Base-by-base conservation (phyloP, 2,329 filamentous ascomycete genomes). In the Aureobasidium namibiae region DNA sequence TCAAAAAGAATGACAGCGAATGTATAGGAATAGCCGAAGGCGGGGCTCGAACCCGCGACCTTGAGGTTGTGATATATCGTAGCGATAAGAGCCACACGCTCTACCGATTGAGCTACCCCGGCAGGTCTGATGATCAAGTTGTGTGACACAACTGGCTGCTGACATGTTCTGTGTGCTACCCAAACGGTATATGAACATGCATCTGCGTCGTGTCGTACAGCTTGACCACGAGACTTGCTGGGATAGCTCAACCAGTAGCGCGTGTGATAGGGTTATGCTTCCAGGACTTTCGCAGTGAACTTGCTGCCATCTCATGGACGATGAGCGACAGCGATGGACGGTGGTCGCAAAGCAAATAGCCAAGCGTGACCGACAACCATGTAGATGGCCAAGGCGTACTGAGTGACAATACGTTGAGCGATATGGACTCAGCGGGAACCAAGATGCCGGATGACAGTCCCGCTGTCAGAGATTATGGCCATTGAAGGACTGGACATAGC, bases 101-200 rank as follows among this genome's bases (percentile, higher is more conserved):
- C 72, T 75, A 70, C 70, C 73, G 73, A 76, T 76, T 76, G 74
- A 76, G 74, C 73, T 75, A 75, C 70, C 73, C 74, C 68, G 73
- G 73, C 73, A 61, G 49, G 50, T 54, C 46, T 53, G 38, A 44
- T 44, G 39, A 56, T 56, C 39, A 11, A 44, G 49, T 53, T 53
- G 14, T 18, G 24, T 44, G 39, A 16, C n/a, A 24, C 24, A 56
- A 56, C 52, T 45, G 49, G 49, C 49, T 41, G 49, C 16, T 41
- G 49, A 53, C 49, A 31, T 31, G 29, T 31, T 10, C 5, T 6
- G 5, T 5, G 10, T 5, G 10, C 10, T 5, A n/a, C 5, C 9
- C 16, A 18, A 7, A 45, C 24, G 16, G 42, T 45, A 45, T 45
- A 45, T 45, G 0, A 45, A 31, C 24, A 45, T 4, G 14, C 42